Conservation (phyloP, 495 filamentous ascomycete species). For the Penicillium cinerascens region DNA sequence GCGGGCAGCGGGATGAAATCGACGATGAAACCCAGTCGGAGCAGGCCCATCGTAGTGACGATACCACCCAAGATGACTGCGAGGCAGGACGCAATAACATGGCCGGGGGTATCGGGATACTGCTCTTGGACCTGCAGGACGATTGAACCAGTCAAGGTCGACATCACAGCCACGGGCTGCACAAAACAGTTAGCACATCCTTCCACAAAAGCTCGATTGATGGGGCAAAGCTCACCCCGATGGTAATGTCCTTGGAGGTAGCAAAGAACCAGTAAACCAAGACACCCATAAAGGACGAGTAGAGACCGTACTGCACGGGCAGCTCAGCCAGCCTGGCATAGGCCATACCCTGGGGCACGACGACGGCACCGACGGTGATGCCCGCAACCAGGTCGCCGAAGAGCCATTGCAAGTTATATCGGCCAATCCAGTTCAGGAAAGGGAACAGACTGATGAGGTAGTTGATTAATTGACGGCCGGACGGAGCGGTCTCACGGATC, state of each 20-base stretch:
- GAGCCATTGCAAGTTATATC: slow-evolving; percentile 89
- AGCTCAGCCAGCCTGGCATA: slow-evolving; percentile 85
- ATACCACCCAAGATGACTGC: slow-evolving; percentile 80
- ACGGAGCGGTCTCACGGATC: slow-evolving; percentile 60
- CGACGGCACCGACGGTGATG: slow-evolving; percentile 92
- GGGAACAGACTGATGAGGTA: slow-evolving; percentile 78
- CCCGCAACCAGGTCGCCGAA: slow-evolving; percentile 86
- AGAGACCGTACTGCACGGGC: slow-evolving; percentile 78
- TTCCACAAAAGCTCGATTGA: background rate
- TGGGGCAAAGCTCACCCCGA: slow-evolving; percentile 64
- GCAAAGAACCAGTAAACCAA: slow-evolving; percentile 98
- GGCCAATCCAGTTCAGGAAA: slow-evolving; percentile 79
- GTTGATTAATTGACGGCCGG: slow-evolving; percentile 42
- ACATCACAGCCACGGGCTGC: slow-evolving; percentile 94
- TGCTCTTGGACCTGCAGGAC: slow-evolving; percentile 55
- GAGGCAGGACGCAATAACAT: slow-evolving; percentile 73
- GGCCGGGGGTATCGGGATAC: slow-evolving; percentile 54
- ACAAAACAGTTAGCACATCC: slow-evolving; percentile 13
- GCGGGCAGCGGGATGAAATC: slow-evolving; percentile 91
- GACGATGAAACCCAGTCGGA: slow-evolving; percentile 85
- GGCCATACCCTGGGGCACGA: slow-evolving; percentile 96
- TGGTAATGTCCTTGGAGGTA: slow-evolving; percentile 98
- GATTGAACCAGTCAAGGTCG: slow-evolving; percentile 80
- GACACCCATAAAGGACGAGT: slow-evolving; percentile 98
- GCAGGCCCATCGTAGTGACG: slow-evolving; percentile 74